These are phyloP conservation scores for Nyctanthes arbortristis DNA, from an alignment of 257 asterid species.

Conservation along the genomic window DNA sequence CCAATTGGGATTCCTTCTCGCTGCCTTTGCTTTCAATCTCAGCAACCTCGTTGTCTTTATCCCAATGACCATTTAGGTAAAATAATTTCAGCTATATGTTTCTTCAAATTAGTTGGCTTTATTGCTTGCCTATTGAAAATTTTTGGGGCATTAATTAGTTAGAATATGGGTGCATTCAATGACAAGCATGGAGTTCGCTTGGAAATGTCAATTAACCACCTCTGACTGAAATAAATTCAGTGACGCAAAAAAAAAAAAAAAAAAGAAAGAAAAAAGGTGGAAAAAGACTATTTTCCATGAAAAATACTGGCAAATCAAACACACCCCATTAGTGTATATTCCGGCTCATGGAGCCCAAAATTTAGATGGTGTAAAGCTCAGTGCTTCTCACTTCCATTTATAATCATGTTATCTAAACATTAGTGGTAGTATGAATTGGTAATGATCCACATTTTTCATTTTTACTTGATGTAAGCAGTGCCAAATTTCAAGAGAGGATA, in stretches of 20 bases:
- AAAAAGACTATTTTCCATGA: too few species aligned
- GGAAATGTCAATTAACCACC: too few species aligned
- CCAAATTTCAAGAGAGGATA: neutral
- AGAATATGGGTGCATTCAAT: too few species aligned
- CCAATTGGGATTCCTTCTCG: conserved; percentile 82
- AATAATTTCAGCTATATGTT: conserved; percentile 12
- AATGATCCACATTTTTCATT: neutral
- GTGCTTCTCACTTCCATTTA: neutral
- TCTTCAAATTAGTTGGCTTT: neutral
- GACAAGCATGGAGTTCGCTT: too few species aligned
- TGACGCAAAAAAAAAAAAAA: too few species aligned
- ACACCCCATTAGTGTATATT: too few species aligned
- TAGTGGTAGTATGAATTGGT: neutral
- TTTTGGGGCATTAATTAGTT: neutral
- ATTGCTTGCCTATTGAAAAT: neutral
- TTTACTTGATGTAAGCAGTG: neutral
- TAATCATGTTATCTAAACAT: neutral
- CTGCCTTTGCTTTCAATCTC: conserved; percentile 89
- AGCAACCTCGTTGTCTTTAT: conserved; percentile 86
- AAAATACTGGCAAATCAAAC: too few species aligned
- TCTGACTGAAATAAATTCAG: too few species aligned
- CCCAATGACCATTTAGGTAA: conserved; percentile 95
- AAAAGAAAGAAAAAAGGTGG: too few species aligned
- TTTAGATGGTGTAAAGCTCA: too few species aligned
- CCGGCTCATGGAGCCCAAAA: neutral